Evolutionary conservation across 1,284 basidiomycete species (phyloP), one percentile per base, ranked within the genome.

Genomic region (Boletus semigastroideus): DNA sequence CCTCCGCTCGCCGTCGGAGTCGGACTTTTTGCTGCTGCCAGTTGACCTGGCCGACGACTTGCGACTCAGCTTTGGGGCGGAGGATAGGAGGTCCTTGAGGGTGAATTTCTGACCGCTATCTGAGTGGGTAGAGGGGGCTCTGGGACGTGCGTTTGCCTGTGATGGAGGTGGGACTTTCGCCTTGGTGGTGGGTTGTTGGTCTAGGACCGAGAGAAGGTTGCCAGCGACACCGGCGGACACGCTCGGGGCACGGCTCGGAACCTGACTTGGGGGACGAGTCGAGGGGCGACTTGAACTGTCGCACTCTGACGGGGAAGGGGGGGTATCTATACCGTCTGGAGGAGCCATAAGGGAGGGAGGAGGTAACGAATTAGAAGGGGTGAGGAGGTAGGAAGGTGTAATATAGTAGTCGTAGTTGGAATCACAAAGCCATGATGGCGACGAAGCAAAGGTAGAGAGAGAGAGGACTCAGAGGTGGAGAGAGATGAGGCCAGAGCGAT

Each of bases 31-130:
- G 67, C 86, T 76, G 68, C 87, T 79, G 31, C 70, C 78, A 2
- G 78, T 82, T 3, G 86, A 86, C 53, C 86, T 79, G 51, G 83
- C 84, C 0, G 90, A 92, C 4, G 83, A 79, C 63, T 82, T 85
- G 56, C 92, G 75, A 20, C 74, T 73, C 20, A 94, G 75, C 73
- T 91, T 94, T 30, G 89, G 86, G 0, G 78, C 80, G 51, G 71
- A 73, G 43, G 64, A 14, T 46, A 94, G 79, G 28, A 94, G 78
- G 66, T 94, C 90, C 65, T 88, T 93, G 62, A 94, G 79, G 33
- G 79, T 89, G 71, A 93, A 94, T 72, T 88, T 92, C 70, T 84
- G 82, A 14, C 79, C 77, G 25, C 74, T 72, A 43, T 84, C 80
- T 4, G 84, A 86, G 55, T 84, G 78, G 17, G 72, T 65, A 7